Conservation (phyloP, 176 grass and related monocot species). For the Sorghum bicolor region DNA sequence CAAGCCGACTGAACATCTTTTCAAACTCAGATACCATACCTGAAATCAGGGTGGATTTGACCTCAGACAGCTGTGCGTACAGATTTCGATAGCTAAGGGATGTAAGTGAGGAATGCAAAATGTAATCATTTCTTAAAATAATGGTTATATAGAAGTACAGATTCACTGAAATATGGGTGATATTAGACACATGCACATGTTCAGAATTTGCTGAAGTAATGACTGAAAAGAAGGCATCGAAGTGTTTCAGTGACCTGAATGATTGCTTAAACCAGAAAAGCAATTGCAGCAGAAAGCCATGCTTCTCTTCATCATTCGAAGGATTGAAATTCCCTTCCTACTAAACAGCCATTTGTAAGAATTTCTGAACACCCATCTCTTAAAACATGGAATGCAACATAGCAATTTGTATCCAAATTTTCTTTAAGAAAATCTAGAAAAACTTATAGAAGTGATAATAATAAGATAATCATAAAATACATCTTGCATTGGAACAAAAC, state of each 20-base stretch:
- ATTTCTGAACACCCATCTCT: conserved; percentile 19
- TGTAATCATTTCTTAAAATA: neutral
- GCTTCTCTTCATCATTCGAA: conserved; percentile 83
- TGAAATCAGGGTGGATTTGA: neutral
- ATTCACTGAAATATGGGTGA: conserved; percentile 12
- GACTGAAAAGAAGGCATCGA: conserved; percentile 20
- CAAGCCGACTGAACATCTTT: neutral
- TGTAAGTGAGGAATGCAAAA: neutral
- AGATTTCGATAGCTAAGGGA: neutral
- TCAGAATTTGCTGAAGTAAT: conserved; percentile 9
- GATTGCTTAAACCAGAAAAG: conserved; percentile 99
- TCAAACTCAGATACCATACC: neutral
- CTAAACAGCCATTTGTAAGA: conserved; percentile 45
- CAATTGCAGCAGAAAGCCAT: conserved; percentile 85
- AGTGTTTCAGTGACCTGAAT: conserved; percentile 74
- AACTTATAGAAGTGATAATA: neutral
- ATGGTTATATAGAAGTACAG: neutral
- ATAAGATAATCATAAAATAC: conserved; percentile 21
- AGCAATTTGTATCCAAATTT: conserved; percentile 10
- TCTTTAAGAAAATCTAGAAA: neutral
- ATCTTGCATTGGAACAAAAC: conserved; percentile 22
- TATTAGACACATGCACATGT: neutral
- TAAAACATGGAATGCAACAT: conserved; percentile 35
- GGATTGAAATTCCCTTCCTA: conserved; percentile 86
- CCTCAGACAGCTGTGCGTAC: neutral